A percentile compares a stretch with the other conserved stretches of the same genome.
Evolutionary conservation across 176 grass and related monocot species (phyloP).

Genomic region (Aegilops speltoides): DNA sequence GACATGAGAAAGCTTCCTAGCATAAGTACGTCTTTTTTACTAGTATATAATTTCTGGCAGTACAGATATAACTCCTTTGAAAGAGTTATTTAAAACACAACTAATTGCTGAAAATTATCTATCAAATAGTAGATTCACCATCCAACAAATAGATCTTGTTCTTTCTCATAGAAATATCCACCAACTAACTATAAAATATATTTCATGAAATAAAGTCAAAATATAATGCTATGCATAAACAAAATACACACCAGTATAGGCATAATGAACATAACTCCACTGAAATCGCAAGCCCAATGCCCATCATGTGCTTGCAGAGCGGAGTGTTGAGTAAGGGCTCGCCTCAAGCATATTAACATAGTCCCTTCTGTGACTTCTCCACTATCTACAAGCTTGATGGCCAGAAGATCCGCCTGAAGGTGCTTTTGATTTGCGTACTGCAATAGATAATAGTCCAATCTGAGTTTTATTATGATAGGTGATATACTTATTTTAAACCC

Average conservation of each 20-base stretch:
- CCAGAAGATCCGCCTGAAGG: slow-evolving; percentile 4
- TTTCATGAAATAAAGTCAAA: neutral
- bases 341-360: slow-evolving; percentile 38
- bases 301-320: slow-evolving; percentile 56
- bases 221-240: neutral
- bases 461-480: too few species aligned
- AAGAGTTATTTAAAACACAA: neutral
- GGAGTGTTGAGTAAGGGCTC: slow-evolving; percentile 19
- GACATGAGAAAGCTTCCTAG: neutral
- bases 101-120: neutral
- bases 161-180: neutral
- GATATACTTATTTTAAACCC: too few species aligned
- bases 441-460: neutral
- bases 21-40: neutral
- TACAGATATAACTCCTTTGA: neutral
- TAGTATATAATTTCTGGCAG: neutral
- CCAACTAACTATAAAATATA: neutral
- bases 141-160: neutral
- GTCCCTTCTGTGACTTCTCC: slow-evolving; percentile 32
- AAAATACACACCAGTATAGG: slow-evolving; percentile 35
- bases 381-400: slow-evolving; percentile 3
- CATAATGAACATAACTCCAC: slow-evolving; percentile 60
- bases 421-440: slow-evolving; percentile 44
- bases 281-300: slow-evolving; percentile 44
- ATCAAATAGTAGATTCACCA: neutral